These are phyloP conservation scores for Leccinum sublutescens DNA, from an alignment of 768 basidiomycete species.

Conservation along the genomic window DNA sequence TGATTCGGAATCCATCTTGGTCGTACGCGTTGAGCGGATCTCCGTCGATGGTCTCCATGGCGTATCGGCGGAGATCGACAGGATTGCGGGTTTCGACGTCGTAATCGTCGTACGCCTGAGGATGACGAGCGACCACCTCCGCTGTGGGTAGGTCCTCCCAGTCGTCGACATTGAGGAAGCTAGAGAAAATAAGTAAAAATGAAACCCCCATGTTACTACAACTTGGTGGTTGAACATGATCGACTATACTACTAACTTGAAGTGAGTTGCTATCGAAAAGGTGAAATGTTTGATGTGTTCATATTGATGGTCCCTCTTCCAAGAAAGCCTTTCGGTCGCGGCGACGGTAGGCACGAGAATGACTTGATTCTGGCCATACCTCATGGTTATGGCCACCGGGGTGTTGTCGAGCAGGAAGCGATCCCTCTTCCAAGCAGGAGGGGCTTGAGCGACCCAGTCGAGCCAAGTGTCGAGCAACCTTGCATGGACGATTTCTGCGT, in stretches of 20 bases:
- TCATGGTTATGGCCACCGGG: conserved; percentile 1
- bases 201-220: too few relatives aligned
- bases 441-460: not conserved
- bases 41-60: too few relatives aligned
- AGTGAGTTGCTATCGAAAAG: not conserved
- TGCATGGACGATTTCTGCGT: not conserved
- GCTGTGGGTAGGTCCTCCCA: too few relatives aligned
- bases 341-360: not conserved
- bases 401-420: not conserved
- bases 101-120: too few relatives aligned
- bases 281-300: conserved; percentile 1
- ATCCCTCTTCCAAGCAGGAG: not conserved
- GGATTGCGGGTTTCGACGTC: too few relatives aligned
- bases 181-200: too few relatives aligned
- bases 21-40: too few relatives aligned
- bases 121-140: too few relatives aligned
- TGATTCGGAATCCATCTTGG: too few relatives aligned
- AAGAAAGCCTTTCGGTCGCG: not conserved
- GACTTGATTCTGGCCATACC: conserved; percentile 9
- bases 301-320: not conserved
- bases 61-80: too few relatives aligned
- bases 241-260: not conserved
- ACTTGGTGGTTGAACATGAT: too few relatives aligned
- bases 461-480: not conserved
- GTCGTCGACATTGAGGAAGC: too few relatives aligned